phyloP scores from a whole-genome alignment of 1,284 basidiomycete genomes.

The Trametes pubescens region DNA sequence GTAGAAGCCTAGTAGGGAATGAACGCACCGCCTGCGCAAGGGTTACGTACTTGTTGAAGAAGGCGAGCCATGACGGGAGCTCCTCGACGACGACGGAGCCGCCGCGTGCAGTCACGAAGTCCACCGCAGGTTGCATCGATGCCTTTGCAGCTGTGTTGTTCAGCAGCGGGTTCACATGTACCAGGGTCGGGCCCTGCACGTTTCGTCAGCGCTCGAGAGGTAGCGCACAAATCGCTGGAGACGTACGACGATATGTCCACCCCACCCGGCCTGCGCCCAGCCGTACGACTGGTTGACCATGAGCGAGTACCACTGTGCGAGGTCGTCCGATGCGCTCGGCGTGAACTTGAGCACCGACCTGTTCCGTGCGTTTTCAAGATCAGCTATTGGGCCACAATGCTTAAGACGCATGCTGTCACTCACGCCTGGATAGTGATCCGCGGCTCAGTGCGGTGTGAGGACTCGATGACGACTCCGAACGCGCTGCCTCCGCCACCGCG shows the following conservation, averaged over 20 bases:
- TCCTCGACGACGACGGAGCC: conserved; percentile 45
- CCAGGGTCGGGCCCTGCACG: conserved; percentile 22
- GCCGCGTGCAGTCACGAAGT: conserved; percentile 42
- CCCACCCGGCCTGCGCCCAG: conserved; percentile 61
- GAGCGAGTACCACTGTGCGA: conserved; percentile 37
- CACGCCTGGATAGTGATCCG: conserved; percentile 40
- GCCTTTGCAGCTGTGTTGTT: conserved; percentile 14
- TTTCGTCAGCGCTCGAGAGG: not conserved
- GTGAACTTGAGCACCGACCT: conserved; percentile 32
- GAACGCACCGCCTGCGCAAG: conserved; percentile 39
- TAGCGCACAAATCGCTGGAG: no score
- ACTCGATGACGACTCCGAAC: conserved; percentile 44
- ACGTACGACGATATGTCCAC: conserved; percentile 52
- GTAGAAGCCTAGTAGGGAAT: not conserved
- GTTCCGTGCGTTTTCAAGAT: not conserved
- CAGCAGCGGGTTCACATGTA: conserved; percentile 29
- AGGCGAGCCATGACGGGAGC: conserved; percentile 42
- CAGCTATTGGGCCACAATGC: not conserved
- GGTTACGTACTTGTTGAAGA: conserved; percentile 44
- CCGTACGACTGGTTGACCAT: conserved; percentile 46
- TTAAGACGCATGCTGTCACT: conserved; percentile 9
- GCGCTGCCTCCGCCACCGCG: conserved; percentile 41
- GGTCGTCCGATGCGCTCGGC: conserved; percentile 21
- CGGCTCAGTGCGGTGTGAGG: conserved; percentile 39
- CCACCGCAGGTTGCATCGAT: conserved; percentile 42